Conservation (phyloP, 768 basidiomycete species). For the Mycena polygramma region DNA sequence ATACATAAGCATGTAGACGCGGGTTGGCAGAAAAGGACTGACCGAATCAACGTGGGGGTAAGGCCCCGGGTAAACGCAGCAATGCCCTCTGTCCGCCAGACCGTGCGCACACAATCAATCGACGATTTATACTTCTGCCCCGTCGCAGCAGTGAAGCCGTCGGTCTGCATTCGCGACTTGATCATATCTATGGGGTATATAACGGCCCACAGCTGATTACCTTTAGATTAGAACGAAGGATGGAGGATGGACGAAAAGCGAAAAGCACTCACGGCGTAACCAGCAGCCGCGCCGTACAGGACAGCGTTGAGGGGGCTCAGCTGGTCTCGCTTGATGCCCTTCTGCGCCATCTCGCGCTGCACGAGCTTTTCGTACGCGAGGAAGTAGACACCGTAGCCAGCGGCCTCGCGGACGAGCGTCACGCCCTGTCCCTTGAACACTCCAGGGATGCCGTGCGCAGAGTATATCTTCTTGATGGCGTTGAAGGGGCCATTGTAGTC, state of each 20-base stretch:
- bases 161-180: slow-evolving; percentile 97
- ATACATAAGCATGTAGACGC: slow-evolving; percentile 17
- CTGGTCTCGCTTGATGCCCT: slow-evolving; percentile 79
- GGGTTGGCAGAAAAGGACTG: slow-evolving; percentile 42
- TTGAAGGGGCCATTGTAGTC: slow-evolving; percentile 88
- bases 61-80: slow-evolving; percentile 93
- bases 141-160: slow-evolving; percentile 81
- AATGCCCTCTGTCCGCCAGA: slow-evolving; percentile 87
- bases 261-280: slow-evolving; percentile 79
- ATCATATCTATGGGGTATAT: slow-evolving; percentile 98
- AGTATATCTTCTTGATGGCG: slow-evolving; percentile 88
- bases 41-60: slow-evolving; percentile 92
- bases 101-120: slow-evolving; percentile 84
- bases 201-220: slow-evolving; percentile 81
- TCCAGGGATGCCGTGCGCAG: slow-evolving; percentile 80
- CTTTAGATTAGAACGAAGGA: slow-evolving; percentile 14
- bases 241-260: slow-evolving; percentile 9
- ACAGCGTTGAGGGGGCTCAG: slow-evolving; percentile 84
- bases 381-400: slow-evolving; percentile 92
- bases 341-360: slow-evolving; percentile 84
- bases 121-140: slow-evolving; percentile 88
- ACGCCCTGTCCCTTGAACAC: slow-evolving; percentile 95
- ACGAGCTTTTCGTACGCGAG: slow-evolving; percentile 93
- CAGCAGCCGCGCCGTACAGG: slow-evolving; percentile 91
- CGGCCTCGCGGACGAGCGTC: slow-evolving; percentile 86